Evolutionary conservation across 148 eudicot genomes (phyloP), one percentile per base, ranked within the genome.

Genomic region (Cornus florida): DNA sequence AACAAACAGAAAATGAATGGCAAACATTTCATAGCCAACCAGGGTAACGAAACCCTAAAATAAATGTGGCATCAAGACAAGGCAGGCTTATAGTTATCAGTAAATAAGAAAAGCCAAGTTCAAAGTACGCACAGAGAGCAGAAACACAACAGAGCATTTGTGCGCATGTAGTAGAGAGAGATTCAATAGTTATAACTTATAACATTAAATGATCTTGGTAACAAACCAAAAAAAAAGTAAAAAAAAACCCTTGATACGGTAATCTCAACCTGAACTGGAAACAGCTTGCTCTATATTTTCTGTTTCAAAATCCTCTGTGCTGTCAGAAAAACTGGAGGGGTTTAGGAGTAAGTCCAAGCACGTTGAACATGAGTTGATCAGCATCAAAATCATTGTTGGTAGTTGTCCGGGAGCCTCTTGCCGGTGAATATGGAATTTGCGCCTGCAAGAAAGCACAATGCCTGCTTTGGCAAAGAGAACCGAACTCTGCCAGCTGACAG

Each of bases 351-450:
- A 96, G 91, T 60, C 99, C 99, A 60, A 96, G 95, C 72, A 90
- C 75, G 80, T 91, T 89, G 90, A 96, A 96, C 99, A 96, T 96
- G 69, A 67, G 79, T 80, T 94, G 98, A 80, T 96, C 99, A 53
- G 97, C 92, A 79, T 94, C 92, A 74, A 86, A 92, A 75, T 96
- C 97, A 68, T 96, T 96, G 80, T 96, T 96, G 41, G 95, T 90
- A 28, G 98, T 96, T 1, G 98, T 96, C 84, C 28, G 94, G 76
- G 68, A 96, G 84, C 87, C 94, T 96, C 80, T 94, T 97, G 1
- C 99, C 99, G 0, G 99, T 94, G 86, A 96, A 96, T 80, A 96
- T 96, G 39, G 99, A 94, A 74, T 96, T 96, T 70, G 98, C 98
- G n/a, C 99, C 99, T 4, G 98, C 97, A 71, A 96, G 90, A 78